A percentile compares a stretch with the other conserved stretches of the same genome.
Evolutionary conservation across 306 rosid genomes (phyloP).

Genomic region (Pyrus bretschneideri): DNA sequence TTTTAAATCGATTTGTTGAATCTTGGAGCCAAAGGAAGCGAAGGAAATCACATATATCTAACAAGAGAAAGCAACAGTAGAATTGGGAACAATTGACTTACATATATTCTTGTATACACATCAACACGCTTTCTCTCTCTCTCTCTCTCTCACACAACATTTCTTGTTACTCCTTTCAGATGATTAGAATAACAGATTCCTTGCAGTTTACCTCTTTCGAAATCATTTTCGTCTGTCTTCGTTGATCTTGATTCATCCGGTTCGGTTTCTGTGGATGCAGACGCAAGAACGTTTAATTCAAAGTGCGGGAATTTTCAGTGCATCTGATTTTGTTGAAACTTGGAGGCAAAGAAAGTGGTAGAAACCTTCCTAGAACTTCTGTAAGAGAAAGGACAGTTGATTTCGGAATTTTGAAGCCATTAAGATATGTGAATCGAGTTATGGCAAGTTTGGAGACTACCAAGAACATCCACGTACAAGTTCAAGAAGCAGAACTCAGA

Average conservation of each 20-base stretch:
- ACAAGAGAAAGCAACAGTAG: too few species aligned
- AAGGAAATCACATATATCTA: neutral
- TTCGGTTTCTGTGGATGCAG: too few species aligned
- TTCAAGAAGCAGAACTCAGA: slow-evolving; percentile 11
- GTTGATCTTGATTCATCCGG: neutral
- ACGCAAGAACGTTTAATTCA: neutral
- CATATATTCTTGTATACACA: neutral
- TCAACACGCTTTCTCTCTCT: neutral
- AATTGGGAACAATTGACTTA: neutral
- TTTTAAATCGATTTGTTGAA: neutral
- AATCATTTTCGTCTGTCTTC: neutral
- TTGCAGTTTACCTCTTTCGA: neutral
- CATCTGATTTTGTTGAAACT: slow-evolving; percentile 5
- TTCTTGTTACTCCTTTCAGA: neutral
- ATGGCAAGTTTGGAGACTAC: neutral
- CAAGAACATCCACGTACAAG: slow-evolving; percentile 8
- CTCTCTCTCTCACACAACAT: too few species aligned
- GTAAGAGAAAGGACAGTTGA: neutral
- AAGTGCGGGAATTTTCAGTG: neutral
- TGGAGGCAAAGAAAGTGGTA: slow-evolving; percentile 32
- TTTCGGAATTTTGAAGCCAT: neutral
- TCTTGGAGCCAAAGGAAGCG: slow-evolving; percentile 31
- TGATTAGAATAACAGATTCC: neutral
- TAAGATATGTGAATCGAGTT: neutral
- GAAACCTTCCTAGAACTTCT: neutral